phyloP scores from a whole-genome alignment of 768 basidiomycete species.

The Mycena indigotica region DNA sequence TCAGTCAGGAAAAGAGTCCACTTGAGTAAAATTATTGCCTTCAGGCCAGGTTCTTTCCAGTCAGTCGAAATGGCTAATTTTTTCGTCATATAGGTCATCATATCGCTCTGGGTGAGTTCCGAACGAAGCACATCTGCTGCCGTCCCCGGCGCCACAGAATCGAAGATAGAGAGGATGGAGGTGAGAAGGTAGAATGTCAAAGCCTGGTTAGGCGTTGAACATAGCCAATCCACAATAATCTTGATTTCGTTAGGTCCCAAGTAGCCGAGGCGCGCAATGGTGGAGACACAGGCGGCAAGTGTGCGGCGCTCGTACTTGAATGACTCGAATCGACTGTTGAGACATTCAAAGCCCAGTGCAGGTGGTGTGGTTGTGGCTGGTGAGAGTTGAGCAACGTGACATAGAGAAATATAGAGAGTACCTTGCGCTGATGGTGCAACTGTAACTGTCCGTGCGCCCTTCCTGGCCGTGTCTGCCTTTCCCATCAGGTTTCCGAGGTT shows the following conservation, averaged over 20 bases:
- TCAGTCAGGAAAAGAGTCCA: slow-evolving; percentile 88
- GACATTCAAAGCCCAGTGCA: slow-evolving; percentile 64
- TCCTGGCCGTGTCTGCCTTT: slow-evolving; percentile 58
- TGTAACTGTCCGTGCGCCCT: slow-evolving; percentile 66
- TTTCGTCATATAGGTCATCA: slow-evolving; percentile 61
- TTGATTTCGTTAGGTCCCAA: slow-evolving; percentile 63
- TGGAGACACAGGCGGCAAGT: slow-evolving; percentile 63
- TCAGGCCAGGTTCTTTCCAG: slow-evolving; percentile 74
- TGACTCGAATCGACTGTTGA: slow-evolving; percentile 69
- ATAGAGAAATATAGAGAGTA: slow-evolving; percentile 33
- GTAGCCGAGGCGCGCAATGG: slow-evolving; percentile 64
- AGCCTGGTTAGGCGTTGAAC: slow-evolving; percentile 62
- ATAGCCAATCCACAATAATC: slow-evolving; percentile 70
- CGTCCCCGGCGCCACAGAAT: slow-evolving; percentile 60
- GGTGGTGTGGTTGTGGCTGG: slow-evolving; percentile 39
- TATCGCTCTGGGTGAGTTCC: slow-evolving; percentile 44
- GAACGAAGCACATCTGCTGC: slow-evolving; percentile 48
- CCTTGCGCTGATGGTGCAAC: slow-evolving; percentile 57
- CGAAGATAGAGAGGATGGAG: slow-evolving; percentile 64
- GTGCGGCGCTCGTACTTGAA: slow-evolving; percentile 73
- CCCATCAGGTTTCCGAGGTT: slow-evolving; percentile 53
- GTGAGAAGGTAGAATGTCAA: slow-evolving; percentile 72
- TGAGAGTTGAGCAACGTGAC: not conserved
- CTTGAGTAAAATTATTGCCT: slow-evolving; percentile 74
- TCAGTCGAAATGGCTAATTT: slow-evolving; percentile 51